Base-by-base conservation (phyloP, 2,329 filamentous ascomycete species). In the Colletotrichum simmondsii region DNA sequence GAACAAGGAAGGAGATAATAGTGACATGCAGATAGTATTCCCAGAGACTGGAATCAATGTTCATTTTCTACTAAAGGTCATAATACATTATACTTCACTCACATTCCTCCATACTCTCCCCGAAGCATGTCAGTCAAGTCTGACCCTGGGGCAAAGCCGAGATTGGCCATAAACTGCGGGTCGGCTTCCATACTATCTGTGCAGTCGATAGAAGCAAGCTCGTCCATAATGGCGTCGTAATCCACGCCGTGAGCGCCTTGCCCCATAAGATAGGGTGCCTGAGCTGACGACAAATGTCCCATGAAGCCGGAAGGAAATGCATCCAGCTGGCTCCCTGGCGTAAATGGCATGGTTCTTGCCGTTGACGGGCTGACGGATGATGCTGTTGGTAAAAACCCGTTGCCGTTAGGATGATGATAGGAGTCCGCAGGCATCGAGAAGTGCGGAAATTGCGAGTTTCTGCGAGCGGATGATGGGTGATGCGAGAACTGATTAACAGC, bases 101-200 rank as follows among this genome's bases (percentile, higher is more conserved):
- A 73, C 71, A 73, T 62, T 35, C 71, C 75, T 5, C 83, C 81
- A 77, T 83, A 85, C 30, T 85, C 83, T 30, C 82, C 79, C 65
- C 64, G 80, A 24, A 72, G 57, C 83, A 90, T 85, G 75, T 91
- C 89, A 0, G 86, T 85, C 62, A 92, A 83, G 70, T 91, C 90
- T 42, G 88, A 87, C 30, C 90, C 90, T 0, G 91, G 90, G 1
- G 87, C 89, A 78, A 92, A 92, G 0, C 91, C 91, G 24, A 93
- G 83, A 75, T 92, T 92, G 57, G 89, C 86, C 90, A 92, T 91
- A 76, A 92, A 92, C 74, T 91, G 89, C 2, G 89, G 85, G 74
- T 92, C 89, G 14, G 86, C 85, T 30, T 89, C 87, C 57, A 89
- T 81, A 46, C 83, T 81, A 65, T 88, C 86, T 0, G 82, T 81